Conservation (phyloP, 441 rosid species). For the Arabidopsis hybrid region DNA sequence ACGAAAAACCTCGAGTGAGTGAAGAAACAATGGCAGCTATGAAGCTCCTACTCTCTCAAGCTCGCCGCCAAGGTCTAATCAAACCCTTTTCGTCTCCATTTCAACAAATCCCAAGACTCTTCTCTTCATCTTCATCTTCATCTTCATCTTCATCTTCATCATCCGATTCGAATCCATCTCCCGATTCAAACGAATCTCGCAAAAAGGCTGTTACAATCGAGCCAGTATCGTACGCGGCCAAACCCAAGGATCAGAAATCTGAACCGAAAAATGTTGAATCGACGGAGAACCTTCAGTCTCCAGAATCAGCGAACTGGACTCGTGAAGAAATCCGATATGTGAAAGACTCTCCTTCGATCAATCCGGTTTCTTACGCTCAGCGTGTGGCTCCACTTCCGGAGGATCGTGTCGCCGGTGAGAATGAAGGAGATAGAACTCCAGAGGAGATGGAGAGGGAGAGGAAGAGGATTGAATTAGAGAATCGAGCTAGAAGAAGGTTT, state of each 20-base stretch:
- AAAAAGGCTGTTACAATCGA: slow-evolving; percentile 46
- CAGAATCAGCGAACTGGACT: slow-evolving; percentile 51
- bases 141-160: slow-evolving; percentile 37
- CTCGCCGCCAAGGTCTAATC: slow-evolving; percentile 56
- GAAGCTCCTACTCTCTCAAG: slow-evolving; percentile 64
- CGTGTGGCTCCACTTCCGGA: slow-evolving; percentile 93
- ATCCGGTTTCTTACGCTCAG: slow-evolving; percentile 74
- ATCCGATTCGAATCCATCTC: slow-evolving; percentile 37
- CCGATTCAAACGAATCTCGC: slow-evolving; percentile 40
- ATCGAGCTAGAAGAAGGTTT: slow-evolving; percentile 47
- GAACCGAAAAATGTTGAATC: slow-evolving; percentile 37
- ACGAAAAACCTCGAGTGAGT: slow-evolving; percentile 21
- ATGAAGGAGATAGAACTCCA: slow-evolving; percentile 31
- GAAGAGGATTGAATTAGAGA: slow-evolving; percentile 50
- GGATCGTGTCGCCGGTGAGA: slow-evolving; percentile 47
- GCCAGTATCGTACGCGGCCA: slow-evolving; percentile 69
- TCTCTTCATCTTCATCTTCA: slow-evolving; percentile 35
- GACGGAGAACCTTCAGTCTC: background rate
- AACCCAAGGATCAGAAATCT: slow-evolving; percentile 53
- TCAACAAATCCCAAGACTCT: slow-evolving; percentile 40
- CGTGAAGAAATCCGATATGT: slow-evolving; percentile 83
- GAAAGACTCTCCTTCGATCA: slow-evolving; percentile 59
- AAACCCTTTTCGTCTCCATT: slow-evolving; percentile 46
- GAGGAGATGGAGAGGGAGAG: slow-evolving; percentile 56
- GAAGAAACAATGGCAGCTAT: slow-evolving; percentile 48